Percentiles rank a stretch among this genome's conserved stretches.
Conservation (phyloP, 768 basidiomycete species). For the Sarcodon sp. region DNA sequence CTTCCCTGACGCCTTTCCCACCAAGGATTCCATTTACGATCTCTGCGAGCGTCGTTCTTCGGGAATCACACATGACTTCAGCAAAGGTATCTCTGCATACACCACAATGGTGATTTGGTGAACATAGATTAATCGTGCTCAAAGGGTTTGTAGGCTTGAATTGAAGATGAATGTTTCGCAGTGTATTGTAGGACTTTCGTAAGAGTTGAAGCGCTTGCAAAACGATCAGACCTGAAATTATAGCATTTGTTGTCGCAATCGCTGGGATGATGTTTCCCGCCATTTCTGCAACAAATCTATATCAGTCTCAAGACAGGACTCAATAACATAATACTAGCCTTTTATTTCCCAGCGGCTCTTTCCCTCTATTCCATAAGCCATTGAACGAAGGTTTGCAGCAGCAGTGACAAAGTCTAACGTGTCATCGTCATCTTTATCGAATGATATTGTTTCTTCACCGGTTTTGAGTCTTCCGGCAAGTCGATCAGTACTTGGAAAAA, state of each 20-base stretch:
- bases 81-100: slow-evolving; percentile 82
- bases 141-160: slow-evolving; percentile 73
- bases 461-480: slow-evolving; percentile 54
- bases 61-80: slow-evolving; percentile 60
- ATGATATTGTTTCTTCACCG: slow-evolving; percentile 64
- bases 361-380: slow-evolving; percentile 76
- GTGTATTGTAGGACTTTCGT: slow-evolving; percentile 40
- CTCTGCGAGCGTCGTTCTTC: slow-evolving; percentile 55
- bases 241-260: slow-evolving; percentile 97
- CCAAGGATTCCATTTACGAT: slow-evolving; percentile 60
- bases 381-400: slow-evolving; percentile 83
- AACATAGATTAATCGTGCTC: slow-evolving; percentile 47
- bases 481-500: slow-evolving; percentile 51
- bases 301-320: not conserved
- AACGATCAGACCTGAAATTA: slow-evolving; percentile 90
- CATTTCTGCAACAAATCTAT: slow-evolving; percentile 56
- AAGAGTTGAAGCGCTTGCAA: slow-evolving; percentile 84
- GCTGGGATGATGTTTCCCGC: slow-evolving; percentile 99
- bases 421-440: slow-evolving; percentile 98
- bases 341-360: slow-evolving; percentile 98
- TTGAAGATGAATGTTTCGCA: slow-evolving; percentile 71
- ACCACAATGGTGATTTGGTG: slow-evolving; percentile 70
- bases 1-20: slow-evolving; percentile 37
- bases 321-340: slow-evolving; percentile 32
- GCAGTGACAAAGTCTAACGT: slow-evolving; percentile 95